These are phyloP conservation scores for Hymenoscyphus infarciens DNA, from an alignment of 2,329 filamentous ascomycete species.

Conservation along the genomic window DNA sequence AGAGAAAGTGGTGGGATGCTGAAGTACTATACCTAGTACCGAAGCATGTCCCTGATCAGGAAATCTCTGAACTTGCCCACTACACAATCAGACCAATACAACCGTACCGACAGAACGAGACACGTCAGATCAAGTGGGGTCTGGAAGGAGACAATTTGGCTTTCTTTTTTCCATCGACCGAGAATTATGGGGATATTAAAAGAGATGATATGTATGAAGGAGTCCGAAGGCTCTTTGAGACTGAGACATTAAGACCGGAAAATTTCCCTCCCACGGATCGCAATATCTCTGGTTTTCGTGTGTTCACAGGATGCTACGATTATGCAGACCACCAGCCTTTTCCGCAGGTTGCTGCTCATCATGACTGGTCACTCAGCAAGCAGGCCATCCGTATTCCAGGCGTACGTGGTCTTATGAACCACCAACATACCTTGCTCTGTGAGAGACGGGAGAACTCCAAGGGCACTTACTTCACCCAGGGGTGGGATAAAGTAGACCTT, in stretches of 20 bases:
- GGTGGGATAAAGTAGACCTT: too few species aligned
- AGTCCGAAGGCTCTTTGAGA: not conserved
- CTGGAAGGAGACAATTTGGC: too few species aligned
- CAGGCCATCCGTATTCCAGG: not conserved
- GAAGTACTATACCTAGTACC: not conserved
- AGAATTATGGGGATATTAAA: too few species aligned
- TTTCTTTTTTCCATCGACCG: too few species aligned
- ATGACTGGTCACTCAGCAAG: not conserved
- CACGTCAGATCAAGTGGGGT: not conserved
- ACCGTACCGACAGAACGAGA: not conserved
- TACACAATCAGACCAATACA: not conserved
- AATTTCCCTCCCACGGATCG: too few species aligned
- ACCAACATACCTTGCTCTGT: not conserved
- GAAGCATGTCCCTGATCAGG: not conserved
- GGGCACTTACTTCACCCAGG: not conserved
- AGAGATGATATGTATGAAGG: not conserved
- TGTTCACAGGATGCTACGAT: not conserved
- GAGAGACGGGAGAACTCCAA: not conserved
- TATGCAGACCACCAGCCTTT: not conserved
- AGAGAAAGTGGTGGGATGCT: not conserved
- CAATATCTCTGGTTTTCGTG: not conserved
- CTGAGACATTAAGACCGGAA: too few species aligned
- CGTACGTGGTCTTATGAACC: too few species aligned
- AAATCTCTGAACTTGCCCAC: not conserved
- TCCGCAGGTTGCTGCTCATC: not conserved